Conservation (phyloP, 2,329 filamentous ascomycete species). For the Trichoderma guizhouense region DNA sequence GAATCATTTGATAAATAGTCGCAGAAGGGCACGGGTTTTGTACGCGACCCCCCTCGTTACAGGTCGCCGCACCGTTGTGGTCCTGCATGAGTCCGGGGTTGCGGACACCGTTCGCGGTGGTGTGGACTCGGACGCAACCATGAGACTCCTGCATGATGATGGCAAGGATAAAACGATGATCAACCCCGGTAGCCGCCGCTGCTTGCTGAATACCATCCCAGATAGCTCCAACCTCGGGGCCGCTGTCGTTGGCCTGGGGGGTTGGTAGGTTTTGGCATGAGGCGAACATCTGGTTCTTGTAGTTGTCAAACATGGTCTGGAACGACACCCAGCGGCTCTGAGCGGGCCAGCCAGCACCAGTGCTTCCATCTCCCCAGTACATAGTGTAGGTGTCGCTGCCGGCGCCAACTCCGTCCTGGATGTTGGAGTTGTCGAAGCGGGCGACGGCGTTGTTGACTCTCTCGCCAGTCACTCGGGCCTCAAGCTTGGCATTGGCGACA, state of each 20-base stretch:
- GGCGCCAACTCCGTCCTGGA: conserved; percentile 19
- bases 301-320: conserved; percentile 25
- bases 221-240: conserved; percentile 18
- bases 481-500: not conserved
- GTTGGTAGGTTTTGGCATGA: conserved; percentile 13
- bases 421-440: conserved; percentile 16
- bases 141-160: conserved; percentile 44
- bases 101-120: conserved; percentile 35
- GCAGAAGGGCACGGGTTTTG: conserved; percentile 30
- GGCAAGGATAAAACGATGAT: conserved; percentile 41
- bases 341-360: conserved; percentile 12
- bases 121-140: conserved; percentile 38
- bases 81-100: conserved; percentile 44
- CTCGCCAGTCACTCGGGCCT: not conserved
- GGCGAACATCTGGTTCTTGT: conserved; percentile 20
- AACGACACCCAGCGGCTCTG: conserved; percentile 15
- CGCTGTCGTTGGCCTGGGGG: conserved; percentile 17
- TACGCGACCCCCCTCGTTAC: conserved; percentile 27
- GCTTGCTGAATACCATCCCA: conserved; percentile 32
- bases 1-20: conserved; percentile 32
- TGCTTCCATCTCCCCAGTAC: conserved; percentile 17
- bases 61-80: conserved; percentile 36
- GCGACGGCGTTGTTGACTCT: conserved; percentile 3
- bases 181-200: conserved; percentile 30
- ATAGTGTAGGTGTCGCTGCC: conserved; percentile 30